Base-by-base conservation (phyloP, 176 grass and related monocot species). In the Rhynchospora tenuis region DNA sequence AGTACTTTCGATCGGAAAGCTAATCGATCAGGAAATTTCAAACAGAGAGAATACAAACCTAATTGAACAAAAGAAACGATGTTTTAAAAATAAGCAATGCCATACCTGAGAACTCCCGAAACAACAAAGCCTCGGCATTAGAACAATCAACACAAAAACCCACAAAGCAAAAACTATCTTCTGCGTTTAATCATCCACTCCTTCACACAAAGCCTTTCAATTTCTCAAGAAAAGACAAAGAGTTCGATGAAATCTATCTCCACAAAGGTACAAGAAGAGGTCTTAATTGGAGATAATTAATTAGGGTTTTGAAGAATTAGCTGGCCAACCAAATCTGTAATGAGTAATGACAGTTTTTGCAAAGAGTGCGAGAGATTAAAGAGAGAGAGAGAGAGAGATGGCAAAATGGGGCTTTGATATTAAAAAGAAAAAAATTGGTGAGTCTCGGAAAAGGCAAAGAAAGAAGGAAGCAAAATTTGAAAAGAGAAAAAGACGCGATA, bases 61-160 rank as follows among this genome's bases (percentile, higher is more conserved):
- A 81, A 81, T 47, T 46, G 16, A 77, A 77, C 50, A 56, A 77
- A 0, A 77, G 19, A 77, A 77, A 33, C 14, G 6, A 56, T 29
- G 26, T 19, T 55, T 10, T 17, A 3, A 22, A 45, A 20, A 16
- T 8, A 20, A 12, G 31, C 17, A 71, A 22, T n/a, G 17, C 13
- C 73, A 43, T 82, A 82, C 80, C 80, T 52, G 59, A 82, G 80
- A 82, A 4, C 45, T 55, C 46, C 80, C 80, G n/a, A 82, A 68
- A 51, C 80, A 82, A 65, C 80, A 82, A 67, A 82, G 27, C 63
- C 23, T 64, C 59, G 42, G 23, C 80, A 82, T 82, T 68, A 15
- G 52, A 82, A 63, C 6, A 80, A 42, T 1, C 33, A 59, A 8
- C 6, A 56, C 4, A 9, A 14, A 56, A 77, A 24, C 56, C 51